These are phyloP conservation scores for Pestalotiopsis sp. DNA, from an alignment of 2,329 filamentous ascomycete genomes.

Conservation along the genomic window DNA sequence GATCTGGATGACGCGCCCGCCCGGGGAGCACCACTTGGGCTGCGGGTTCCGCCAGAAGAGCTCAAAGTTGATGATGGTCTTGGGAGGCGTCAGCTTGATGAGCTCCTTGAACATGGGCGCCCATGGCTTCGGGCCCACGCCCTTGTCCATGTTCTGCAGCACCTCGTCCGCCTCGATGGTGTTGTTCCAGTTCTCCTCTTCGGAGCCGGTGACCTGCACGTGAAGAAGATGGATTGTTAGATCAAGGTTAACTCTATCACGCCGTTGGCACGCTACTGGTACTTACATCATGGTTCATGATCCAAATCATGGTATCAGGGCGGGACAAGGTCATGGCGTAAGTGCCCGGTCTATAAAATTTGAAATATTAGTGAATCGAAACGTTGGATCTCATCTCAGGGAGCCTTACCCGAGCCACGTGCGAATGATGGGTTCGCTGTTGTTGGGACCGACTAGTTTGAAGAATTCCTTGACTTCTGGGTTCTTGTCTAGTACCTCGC, in stretches of 20 bases:
- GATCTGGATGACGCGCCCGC: conserved; percentile 38
- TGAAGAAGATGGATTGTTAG: background rate
- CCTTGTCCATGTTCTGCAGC: conserved; percentile 38
- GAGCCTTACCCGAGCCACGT: conserved; percentile 47
- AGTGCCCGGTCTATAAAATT: conserved; percentile 40
- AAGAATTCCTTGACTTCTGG: conserved; percentile 41
- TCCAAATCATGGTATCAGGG: conserved; percentile 38
- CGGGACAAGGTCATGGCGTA: conserved; percentile 38
- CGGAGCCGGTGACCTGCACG: conserved; percentile 32
- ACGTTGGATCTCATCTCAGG: conserved; percentile 34
- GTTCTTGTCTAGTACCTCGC: conserved; percentile 43
- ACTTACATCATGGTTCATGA: conserved; percentile 40
- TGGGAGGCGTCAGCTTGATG: conserved; percentile 32
- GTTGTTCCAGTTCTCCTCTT: conserved; percentile 40
- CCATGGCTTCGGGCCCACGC: conserved; percentile 33
- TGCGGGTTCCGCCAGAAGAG: conserved; percentile 44
- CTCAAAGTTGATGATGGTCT: conserved; percentile 41
- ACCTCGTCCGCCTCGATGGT: conserved; percentile 38
- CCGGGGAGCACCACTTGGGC: conserved; percentile 38
- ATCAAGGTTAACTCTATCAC: background rate
- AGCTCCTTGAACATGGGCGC: conserved; percentile 37
- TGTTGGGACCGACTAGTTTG: conserved; percentile 43
- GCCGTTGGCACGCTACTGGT: conserved; percentile 12
- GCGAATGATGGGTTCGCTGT: conserved; percentile 45
- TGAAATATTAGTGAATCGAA: conserved; percentile 24